These are phyloP conservation scores for Cutaneotrichosporon mucoides DNA, from an alignment of 1,284 basidiomycete genomes.

Conservation along the genomic window DNA sequence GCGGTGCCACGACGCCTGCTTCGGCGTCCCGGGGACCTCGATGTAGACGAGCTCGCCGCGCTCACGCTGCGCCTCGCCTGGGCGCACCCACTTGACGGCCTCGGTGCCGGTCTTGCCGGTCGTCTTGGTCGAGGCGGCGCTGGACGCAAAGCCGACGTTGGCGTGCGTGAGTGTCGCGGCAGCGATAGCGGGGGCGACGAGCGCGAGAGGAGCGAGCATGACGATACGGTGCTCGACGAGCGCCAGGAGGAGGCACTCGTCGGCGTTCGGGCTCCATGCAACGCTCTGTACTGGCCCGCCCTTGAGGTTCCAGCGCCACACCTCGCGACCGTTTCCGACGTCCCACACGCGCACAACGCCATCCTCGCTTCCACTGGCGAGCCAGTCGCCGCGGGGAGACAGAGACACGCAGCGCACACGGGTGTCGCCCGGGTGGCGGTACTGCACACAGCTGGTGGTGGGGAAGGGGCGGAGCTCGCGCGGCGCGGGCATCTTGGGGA, in stretches of 20 bases:
- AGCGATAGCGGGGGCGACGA: conserved; percentile 59
- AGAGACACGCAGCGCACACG: conserved; percentile 73
- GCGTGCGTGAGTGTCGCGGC: conserved; percentile 59
- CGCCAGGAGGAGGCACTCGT: conserved; percentile 54
- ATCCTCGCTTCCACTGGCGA: conserved; percentile 84
- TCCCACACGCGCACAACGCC: conserved; percentile 91
- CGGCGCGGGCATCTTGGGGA: conserved; percentile 94
- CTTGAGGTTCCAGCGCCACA: conserved; percentile 81
- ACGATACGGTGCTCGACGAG: conserved; percentile 60
- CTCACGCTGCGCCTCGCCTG: conserved; percentile 52
- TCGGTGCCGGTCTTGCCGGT: conserved; percentile 43
- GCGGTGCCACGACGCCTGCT: conserved; percentile 87
- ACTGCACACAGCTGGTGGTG: conserved; percentile 70
- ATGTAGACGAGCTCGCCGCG: conserved; percentile 54
- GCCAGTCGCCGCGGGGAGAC: conserved; percentile 88
- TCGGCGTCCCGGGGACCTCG: conserved; percentile 67
- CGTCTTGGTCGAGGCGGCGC: conserved; percentile 45
- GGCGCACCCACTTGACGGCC: conserved; percentile 54
- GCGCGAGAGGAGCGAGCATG: conserved; percentile 75
- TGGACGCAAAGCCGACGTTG: conserved; percentile 47
- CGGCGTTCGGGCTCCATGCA: conserved; percentile 89
- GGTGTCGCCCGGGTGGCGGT: conserved; percentile 58
- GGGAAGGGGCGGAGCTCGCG: conserved; percentile 93
- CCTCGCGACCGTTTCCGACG: conserved; percentile 82
- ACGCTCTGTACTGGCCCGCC: conserved; percentile 72